Conservation (phyloP, 768 basidiomycete genomes). For the Suillus plorans region DNA sequence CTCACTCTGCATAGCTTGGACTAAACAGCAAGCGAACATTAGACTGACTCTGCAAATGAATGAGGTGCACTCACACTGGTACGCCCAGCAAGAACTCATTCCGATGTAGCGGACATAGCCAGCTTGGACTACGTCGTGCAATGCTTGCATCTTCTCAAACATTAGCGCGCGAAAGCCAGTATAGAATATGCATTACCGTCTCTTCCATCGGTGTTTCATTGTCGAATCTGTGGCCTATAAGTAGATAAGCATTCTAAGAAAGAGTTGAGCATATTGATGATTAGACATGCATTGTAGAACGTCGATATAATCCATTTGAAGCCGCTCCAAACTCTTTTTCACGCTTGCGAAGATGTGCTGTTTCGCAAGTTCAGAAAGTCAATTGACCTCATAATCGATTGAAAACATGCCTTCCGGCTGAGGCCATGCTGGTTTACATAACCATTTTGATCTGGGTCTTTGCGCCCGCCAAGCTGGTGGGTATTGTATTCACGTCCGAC, state of each 20-base stretch:
- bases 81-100: slow-evolving; percentile 42
- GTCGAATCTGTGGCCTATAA: slow-evolving; percentile 48
- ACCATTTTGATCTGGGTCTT: slow-evolving; percentile 37
- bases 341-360: slow-evolving; percentile 60
- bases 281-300: slow-evolving; percentile 45
- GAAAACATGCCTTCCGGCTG: slow-evolving; percentile 37
- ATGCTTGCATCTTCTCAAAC: slow-evolving; percentile 41
- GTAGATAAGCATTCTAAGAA: neutral
- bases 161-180: neutral
- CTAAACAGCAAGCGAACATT: slow-evolving; percentile 15
- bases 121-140: slow-evolving; percentile 50
- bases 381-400: slow-evolving; percentile 1
- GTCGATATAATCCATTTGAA: slow-evolving; percentile 56
- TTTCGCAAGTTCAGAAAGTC: slow-evolving; percentile 10
- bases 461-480: slow-evolving; percentile 12
- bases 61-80: slow-evolving; percentile 30
- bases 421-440: slow-evolving; percentile 50
- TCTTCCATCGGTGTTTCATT: slow-evolving; percentile 50
- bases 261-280: neutral
- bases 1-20: slow-evolving; percentile 42
- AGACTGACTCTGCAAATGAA: neutral
- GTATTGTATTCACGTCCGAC: slow-evolving; percentile 20
- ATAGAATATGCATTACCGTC: slow-evolving; percentile 24
- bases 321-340: slow-evolving; percentile 40
- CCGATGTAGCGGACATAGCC: slow-evolving; percentile 50